Percentiles rank a stretch among this genome's conserved stretches.
Conservation (phyloP, 192 early-diverging fungal genomes). For the Funneliformis mosseae region DNA sequence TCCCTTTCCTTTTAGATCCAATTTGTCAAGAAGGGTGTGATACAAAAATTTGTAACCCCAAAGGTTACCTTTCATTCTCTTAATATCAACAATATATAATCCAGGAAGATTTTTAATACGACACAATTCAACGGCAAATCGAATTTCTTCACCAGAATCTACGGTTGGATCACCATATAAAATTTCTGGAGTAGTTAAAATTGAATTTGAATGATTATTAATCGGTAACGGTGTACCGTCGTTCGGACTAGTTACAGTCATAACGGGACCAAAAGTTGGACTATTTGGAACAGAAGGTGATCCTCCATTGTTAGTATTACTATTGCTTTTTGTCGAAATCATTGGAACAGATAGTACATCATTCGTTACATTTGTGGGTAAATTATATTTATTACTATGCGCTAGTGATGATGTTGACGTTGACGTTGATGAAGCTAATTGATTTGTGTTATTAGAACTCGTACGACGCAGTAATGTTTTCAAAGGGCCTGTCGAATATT, state of each 20-base stretch:
- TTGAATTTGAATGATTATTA: slow-evolving; percentile 20
- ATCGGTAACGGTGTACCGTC: slow-evolving; percentile 36
- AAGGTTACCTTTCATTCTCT: slow-evolving; percentile 70
- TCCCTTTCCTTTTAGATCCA: slow-evolving; percentile 52
- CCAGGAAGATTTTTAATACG: slow-evolving; percentile 86
- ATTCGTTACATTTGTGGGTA: background rate
- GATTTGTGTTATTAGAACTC: slow-evolving; percentile 21
- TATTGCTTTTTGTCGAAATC: background rate
- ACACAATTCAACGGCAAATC: slow-evolving; percentile 87
- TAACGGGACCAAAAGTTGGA: slow-evolving; percentile 12
- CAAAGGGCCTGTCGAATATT: slow-evolving; percentile 28
- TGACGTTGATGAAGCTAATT: background rate
- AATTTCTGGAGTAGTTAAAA: slow-evolving; percentile 37
- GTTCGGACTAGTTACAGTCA: slow-evolving; percentile 32
- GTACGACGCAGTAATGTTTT: slow-evolving; percentile 33
- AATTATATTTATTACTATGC: background rate
- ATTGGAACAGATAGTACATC: background rate
- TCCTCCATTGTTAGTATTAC: background rate
- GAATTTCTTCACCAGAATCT: slow-evolving; percentile 79
- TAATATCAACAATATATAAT: slow-evolving; percentile 74
- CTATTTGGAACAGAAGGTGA: slow-evolving; percentile 5
- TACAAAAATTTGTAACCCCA: slow-evolving; percentile 83
- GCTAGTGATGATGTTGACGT: background rate
- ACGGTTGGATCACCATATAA: slow-evolving; percentile 57
- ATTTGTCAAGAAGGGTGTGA: slow-evolving; percentile 53